Conservation (phyloP, 306 rosid species). For the Quercus cerris region DNA sequence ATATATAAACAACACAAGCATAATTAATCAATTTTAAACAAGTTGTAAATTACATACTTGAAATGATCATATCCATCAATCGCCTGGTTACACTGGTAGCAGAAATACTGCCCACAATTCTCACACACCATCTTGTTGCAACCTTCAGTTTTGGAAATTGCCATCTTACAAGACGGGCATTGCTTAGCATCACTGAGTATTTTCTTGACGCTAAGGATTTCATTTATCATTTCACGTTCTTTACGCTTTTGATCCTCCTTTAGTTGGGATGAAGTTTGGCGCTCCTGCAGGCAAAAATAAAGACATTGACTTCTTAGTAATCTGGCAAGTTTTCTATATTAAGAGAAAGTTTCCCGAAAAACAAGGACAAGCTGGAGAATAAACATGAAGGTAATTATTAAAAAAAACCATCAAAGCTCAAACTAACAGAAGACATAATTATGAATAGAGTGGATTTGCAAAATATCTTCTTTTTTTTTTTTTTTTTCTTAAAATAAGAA, state of each 20-base stretch:
- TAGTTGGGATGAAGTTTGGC: conserved; percentile 63
- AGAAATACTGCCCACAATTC: conserved; percentile 76
- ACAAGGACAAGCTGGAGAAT: neutral
- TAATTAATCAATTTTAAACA: conserved; percentile 8
- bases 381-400: neutral
- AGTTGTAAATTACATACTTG: conserved; percentile 41
- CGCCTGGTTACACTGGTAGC: conserved; percentile 76
- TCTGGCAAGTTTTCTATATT: neutral
- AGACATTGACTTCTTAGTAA: neutral
- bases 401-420: neutral
- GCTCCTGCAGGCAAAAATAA: conserved; percentile 49
- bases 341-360: neutral
- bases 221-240: conserved; percentile 76
- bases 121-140: conserved; percentile 90
- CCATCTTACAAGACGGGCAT: conserved; percentile 84
- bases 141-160: conserved; percentile 76
- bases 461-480: neutral
- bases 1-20: conserved; percentile 17
- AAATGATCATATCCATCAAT: conserved; percentile 74
- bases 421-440: neutral
- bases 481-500: no score
- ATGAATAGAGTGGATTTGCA: neutral
- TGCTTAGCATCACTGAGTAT: conserved; percentile 73
- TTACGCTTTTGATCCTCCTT: conserved; percentile 48
- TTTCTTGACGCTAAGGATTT: conserved; percentile 70